Evolutionary conservation across 192 early-diverging fungal species (phyloP).

Genomic region (Phlyctochytrium bullatum): DNA sequence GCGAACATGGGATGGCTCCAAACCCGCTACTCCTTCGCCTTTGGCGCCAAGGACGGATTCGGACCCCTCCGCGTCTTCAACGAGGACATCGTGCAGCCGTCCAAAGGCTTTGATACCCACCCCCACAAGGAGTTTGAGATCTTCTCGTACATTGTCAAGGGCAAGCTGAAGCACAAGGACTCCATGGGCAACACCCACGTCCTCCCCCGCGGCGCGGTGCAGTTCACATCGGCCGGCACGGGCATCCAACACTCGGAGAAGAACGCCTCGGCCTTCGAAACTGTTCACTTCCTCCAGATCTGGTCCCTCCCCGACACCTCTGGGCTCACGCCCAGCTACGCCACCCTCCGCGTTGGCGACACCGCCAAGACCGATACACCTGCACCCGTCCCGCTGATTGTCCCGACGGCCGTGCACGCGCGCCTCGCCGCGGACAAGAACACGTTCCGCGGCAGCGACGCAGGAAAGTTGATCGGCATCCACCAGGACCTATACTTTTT

Average conservation of each 20-base stretch:
- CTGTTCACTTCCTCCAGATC: not conserved
- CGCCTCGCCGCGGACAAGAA: not conserved
- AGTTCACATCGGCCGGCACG: conserved; percentile 45
- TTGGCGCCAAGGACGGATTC: not conserved
- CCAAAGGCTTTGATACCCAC: conserved; percentile 39
- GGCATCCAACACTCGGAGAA: conserved; percentile 41
- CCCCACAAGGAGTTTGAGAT: conserved; percentile 41
- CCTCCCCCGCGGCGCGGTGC: conserved; percentile 33
- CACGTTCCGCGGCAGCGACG: not conserved
- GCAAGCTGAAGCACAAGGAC: conserved; percentile 41
- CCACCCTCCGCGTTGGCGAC: not conserved
- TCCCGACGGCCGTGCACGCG: not conserved
- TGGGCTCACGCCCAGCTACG: not conserved
- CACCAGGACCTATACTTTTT: not conserved
- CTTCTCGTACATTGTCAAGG: conserved; percentile 40
- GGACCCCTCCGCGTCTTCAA: conserved; percentile 30
- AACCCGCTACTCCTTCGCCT: not conserved
- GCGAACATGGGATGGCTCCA: not conserved
- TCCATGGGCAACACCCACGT: conserved; percentile 43
- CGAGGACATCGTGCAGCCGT: conserved; percentile 40
- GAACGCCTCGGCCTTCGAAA: conserved; percentile 16
- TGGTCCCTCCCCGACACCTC: not conserved
- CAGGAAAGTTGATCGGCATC: not conserved
- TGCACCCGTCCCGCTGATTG: not conserved
- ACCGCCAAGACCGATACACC: not conserved